Evolutionary conservation across 257 asterid species (phyloP), one percentile per base, ranked within the genome.

Genomic region (Gentiana dahurica): DNA sequence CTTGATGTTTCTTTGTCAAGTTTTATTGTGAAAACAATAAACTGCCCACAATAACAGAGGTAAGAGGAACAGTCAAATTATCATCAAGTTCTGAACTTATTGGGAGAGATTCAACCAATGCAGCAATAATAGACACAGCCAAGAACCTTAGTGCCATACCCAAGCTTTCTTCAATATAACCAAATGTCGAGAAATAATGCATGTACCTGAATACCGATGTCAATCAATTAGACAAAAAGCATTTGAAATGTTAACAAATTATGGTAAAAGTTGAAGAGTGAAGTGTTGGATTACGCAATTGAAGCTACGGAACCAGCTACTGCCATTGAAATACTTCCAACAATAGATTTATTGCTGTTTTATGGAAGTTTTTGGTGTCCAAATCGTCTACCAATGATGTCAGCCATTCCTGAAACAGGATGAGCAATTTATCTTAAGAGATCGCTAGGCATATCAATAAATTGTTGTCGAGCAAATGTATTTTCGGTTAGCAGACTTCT

Each of bases 41-140:
- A 72, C 81, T 74, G 62, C 95, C 95, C 68, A 80, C 80, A 69
- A 90, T 44, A 53, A 79, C 61, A 4, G 91, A 73, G 10, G 87
- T 49, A 10, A 90, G 82, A 55, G 98, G 96, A 37, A 90, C 96
- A 2, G 96, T 90, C 72, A 90, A 72, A 58, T 90, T 87, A 78
- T 90, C 98, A 49, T 90, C 98, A 35, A 90, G 78, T 47, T 75
- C 81, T 0, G 79, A 80, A 78, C 98, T 90, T 49, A 87, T 34
- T 36, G 98, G 95, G 72, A 82, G 98, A 33, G 98, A 90, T 75
- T 90, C 98, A 1, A 87, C 91, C 71, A 90, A 71, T 46, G 96
- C 80, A 58, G 95, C 63, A 11, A 77, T 89, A 64, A 90, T 43
- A 24, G 98, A 90, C 38, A 78, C 83, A 10, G 66, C 51, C 65